These are phyloP conservation scores for Bauhinia variegata DNA, from an alignment of 306 rosid genomes.

Conservation along the genomic window DNA sequence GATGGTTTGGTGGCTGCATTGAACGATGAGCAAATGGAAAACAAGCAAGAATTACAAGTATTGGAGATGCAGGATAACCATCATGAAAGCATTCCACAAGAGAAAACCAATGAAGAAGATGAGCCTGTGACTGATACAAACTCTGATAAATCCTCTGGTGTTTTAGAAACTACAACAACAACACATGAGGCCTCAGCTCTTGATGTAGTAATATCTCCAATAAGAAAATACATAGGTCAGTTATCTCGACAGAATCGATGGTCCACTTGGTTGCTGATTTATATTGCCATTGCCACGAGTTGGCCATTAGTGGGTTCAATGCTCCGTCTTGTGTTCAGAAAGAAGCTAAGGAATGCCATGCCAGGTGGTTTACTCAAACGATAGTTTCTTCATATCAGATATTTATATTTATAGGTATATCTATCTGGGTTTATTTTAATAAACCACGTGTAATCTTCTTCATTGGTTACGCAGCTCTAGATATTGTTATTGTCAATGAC, in stretches of 20 bases:
- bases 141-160: constrained; percentile 25
- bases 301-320: constrained; percentile 93
- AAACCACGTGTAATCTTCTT: too few relatives aligned
- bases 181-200: constrained; percentile 33
- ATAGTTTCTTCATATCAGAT: constrained; percentile 37
- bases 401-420: constrained; percentile 15
- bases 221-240: constrained; percentile 58
- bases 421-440: too few relatives aligned
- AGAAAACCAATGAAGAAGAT: constrained; percentile 30
- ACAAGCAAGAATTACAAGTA: constrained; percentile 45
- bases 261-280: constrained; percentile 77
- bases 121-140: constrained; percentile 38
- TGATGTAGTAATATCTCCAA: constrained; percentile 42
- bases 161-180: constrained; percentile 27
- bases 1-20: constrained; percentile 88
- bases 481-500: background rate
- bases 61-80: constrained; percentile 25
- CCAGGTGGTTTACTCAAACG: constrained; percentile 58
- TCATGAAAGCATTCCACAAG: constrained; percentile 37
- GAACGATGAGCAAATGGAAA: constrained; percentile 51
- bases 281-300: constrained; percentile 70
- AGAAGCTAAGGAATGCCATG: constrained; percentile 51
- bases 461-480: background rate
- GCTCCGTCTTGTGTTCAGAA: constrained; percentile 51
- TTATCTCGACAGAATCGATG: constrained; percentile 57